Evolutionary conservation across 441 rosid species (phyloP).

Genomic region (Pelargonium fulgidum): DNA sequence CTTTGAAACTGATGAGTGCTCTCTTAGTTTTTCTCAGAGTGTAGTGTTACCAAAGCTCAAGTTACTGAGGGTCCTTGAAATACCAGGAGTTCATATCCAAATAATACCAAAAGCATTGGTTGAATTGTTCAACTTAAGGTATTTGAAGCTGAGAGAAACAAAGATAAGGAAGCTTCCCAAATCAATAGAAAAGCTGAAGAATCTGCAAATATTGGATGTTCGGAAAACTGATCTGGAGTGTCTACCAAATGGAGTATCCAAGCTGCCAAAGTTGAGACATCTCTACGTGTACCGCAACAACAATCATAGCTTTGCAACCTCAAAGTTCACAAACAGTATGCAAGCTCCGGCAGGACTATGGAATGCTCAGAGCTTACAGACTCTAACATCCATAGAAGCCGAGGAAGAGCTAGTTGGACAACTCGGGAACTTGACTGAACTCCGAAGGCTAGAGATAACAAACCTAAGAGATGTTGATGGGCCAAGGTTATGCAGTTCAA

Average conservation of each 20-base stretch:
- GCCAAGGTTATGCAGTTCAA: neutral
- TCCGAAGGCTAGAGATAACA: slow-evolving; percentile 1
- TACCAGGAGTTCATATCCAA: neutral
- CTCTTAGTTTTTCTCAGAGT: slow-evolving; percentile 6
- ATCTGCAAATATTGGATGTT: neutral
- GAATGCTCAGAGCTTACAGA: slow-evolving; percentile 2
- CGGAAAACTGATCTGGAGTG: neutral
- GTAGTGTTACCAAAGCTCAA: slow-evolving; percentile 4
- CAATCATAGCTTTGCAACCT: slow-evolving; percentile 8
- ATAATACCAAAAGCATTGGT: slow-evolving; percentile 2
- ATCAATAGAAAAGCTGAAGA: slow-evolving; percentile 6
- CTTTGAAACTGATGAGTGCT: slow-evolving; percentile 22
- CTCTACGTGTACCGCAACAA: slow-evolving; percentile 12
- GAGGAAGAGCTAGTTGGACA: neutral
- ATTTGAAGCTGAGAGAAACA: neutral
- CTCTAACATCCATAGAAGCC: neutral
- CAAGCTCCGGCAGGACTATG: slow-evolving; percentile 21
- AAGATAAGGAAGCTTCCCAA: slow-evolving; percentile 3
- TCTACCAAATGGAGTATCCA: slow-evolving; percentile 1
- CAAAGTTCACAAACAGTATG: slow-evolving; percentile 9
- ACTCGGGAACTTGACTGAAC: slow-evolving; percentile 1
- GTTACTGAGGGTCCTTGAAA: slow-evolving; percentile 3
- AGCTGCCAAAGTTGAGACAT: slow-evolving; percentile 20
- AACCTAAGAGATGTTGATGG: neutral
- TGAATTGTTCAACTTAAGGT: slow-evolving; percentile 7